Base-by-base conservation (phyloP, 225 moss, liverwort and hornwort genomes). In the Sphagnum contortum region DNA sequence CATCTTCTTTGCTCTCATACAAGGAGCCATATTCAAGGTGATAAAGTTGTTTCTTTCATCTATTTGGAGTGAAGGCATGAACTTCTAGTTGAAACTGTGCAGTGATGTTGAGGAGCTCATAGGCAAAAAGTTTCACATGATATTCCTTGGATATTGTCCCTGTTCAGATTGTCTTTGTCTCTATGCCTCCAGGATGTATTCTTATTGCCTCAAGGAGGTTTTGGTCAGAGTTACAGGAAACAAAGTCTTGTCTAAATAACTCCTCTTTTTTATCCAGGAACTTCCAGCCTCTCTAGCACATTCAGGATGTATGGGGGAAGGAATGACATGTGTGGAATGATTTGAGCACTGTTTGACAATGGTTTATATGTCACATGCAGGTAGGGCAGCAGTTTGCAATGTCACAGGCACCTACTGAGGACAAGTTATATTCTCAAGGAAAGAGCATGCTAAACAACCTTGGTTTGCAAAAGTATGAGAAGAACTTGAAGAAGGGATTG, bases 21-120 rank as follows among this genome's bases (percentile, higher is more conserved):
- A 94, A 74, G 94, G 90, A 57, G 94, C 90, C 55, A 75, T 94
- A 59, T 90, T 77, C 70, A 88, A 94, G 88, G 90, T 90, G 71
- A 50, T 8, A 12, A 29, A 51, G 3, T 11, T 3, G 6, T 6
- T 48, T 48, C 63, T 64, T 29, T n/a, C 44, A 4, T 48, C 47
- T 64, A 2, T 61, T 61, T 61, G 60, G 60, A n/a, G 60, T 8
- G 60, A 8, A 7, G n/a, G n/a, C 13, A 10, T 61, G 60, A 8
- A n/a, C 8, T 48, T 9, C 6, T 8, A 2, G 14, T 13, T 45
- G 14, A 6, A 14, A 6, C 14, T 12, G 14, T 6, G 14, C 29
- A 29, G 29, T n/a, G n/a, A 29, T 29, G 1, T 29, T 29, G 29
- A 29, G 29, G 29, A 29, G 29, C 29, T 29, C 29, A 29, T 29